phyloP scores from a whole-genome alignment of 2,329 filamentous ascomycete species.

The Fonsecaea erecta region DNA sequence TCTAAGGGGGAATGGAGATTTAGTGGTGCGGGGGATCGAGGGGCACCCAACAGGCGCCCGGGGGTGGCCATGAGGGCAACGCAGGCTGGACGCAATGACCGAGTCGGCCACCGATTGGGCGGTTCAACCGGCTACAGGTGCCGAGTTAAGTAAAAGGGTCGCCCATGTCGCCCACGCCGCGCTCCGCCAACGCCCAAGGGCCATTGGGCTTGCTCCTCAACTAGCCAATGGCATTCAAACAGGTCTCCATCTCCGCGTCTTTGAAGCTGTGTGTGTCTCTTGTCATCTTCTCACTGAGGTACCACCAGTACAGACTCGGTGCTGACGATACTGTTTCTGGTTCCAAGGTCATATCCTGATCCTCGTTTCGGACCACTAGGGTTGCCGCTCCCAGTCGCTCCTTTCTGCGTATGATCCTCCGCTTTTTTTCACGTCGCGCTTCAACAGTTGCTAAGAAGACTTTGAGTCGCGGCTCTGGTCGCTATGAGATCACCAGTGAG shows the following conservation, averaged over 20 bases:
- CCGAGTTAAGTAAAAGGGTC: background rate
- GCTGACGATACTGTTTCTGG: slow-evolving; percentile 43
- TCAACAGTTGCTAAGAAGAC: slow-evolving; percentile 19
- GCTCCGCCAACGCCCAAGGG: too few species aligned
- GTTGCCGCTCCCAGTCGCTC: background rate
- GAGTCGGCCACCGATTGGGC: background rate
- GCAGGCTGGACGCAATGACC: background rate
- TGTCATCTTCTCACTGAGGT: background rate
- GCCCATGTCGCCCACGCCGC: background rate
- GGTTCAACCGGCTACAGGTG: background rate
- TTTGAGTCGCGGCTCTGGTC: slow-evolving; percentile 4
- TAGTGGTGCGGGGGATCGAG: background rate
- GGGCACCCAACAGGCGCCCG: background rate
- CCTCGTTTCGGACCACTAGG: background rate
- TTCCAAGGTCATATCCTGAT: slow-evolving; percentile 43
- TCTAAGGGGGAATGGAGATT: background rate
- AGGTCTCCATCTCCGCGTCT: background rate
- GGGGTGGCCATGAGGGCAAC: background rate
- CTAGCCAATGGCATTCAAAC: background rate
- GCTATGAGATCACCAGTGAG: slow-evolving; percentile 22
- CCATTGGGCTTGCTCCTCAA: background rate
- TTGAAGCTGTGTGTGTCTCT: background rate
- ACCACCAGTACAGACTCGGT: background rate
- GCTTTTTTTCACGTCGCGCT: slow-evolving; percentile 19
- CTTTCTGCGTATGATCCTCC: slow-evolving; percentile 26